Evolutionary conservation across 768 basidiomycete genomes (phyloP), one percentile per base, ranked within the genome.

Genomic region (Dentipellis sp.): DNA sequence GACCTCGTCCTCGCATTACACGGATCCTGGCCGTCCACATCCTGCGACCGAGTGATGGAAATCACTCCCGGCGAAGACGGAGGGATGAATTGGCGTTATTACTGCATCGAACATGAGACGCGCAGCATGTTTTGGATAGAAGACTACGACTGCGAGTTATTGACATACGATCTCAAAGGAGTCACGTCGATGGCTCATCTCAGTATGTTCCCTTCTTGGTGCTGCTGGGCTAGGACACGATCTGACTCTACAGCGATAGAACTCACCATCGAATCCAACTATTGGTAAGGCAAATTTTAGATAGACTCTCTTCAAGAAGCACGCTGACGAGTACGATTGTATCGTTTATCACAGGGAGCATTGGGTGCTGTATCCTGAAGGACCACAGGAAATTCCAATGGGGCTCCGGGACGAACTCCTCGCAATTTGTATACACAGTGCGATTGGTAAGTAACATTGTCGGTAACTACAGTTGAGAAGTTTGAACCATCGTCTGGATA

Each of bases 91-190:
- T 64, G 67, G 62, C 49, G 73, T 58, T 83, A 83, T 63, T 83
- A 82, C 61, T 80, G 78, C 55, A 78, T 74, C 29, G 72, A 81
- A 58, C 79, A 81, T 47, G 19, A 60, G 1, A 65, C 67, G 0
- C 73, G 78, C 17, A 63, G 68, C 16, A 66, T 84, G 10, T 84
- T 84, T 58, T 86, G 79, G 74, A 54, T 83, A 37, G 74, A 83
- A 45, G 59, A 69, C 0, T 77, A 73, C 55, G 63, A 74, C 0
- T 70, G 74, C 0, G 45, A 55, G 0, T 53, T 65, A 5, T 62
- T 81, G 37, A 56, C 72, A 64, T 66, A 10, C 45, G 22, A 56
- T 53, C 5, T 65, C 16, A 45, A 38, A 9, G 59, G 62, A 21
- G 59, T 60, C 45, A 57, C 19, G 40, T 63, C 48, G 3, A 8